Conservation (phyloP, 1,284 basidiomycete genomes). For the Schizopora paradoxa region DNA sequence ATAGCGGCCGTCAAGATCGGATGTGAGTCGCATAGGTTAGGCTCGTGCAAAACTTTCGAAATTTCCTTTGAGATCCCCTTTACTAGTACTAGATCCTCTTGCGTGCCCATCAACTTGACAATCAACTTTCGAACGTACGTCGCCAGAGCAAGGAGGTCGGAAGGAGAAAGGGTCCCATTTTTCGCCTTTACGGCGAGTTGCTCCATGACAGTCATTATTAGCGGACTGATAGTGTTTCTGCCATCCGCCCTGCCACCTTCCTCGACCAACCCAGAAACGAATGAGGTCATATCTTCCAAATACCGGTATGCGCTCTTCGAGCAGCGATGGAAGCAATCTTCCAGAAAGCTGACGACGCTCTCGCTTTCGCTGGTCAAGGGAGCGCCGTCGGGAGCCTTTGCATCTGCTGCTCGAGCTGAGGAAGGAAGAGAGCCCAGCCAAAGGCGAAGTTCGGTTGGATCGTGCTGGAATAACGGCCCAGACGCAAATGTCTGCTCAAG, state of each 20-base stretch:
- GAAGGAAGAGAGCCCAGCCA: slow-evolving; percentile 68
- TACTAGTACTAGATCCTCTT: slow-evolving; percentile 37
- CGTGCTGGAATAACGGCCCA: slow-evolving; percentile 81
- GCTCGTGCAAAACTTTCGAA: slow-evolving; percentile 26
- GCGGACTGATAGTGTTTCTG: slow-evolving; percentile 50
- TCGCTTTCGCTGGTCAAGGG: slow-evolving; percentile 54
- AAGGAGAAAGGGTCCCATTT: slow-evolving; percentile 46
- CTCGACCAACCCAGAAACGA: slow-evolving; percentile 18
- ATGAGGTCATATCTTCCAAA: slow-evolving; percentile 59
- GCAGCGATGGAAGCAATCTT: slow-evolving; percentile 84
- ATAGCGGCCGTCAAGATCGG: slow-evolving; percentile 41
- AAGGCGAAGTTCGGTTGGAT: slow-evolving; percentile 62
- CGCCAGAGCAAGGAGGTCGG: slow-evolving; percentile 57
- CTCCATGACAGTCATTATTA: slow-evolving; percentile 74
- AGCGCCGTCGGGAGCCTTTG: slow-evolving; percentile 45
- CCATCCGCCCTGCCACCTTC: slow-evolving; percentile 11
- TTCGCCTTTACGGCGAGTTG: slow-evolving; percentile 62
- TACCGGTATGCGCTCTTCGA: slow-evolving; percentile 85
- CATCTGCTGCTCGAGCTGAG: slow-evolving; percentile 31
- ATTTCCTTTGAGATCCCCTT: slow-evolving; percentile 35
- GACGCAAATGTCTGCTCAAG: slow-evolving; percentile 57
- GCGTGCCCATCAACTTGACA: slow-evolving; percentile 51
- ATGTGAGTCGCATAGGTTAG: slow-evolving; percentile 28
- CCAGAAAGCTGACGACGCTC: slow-evolving; percentile 68
- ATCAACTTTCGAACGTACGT: slow-evolving; percentile 60